A percentile compares a stretch with the other conserved stretches of the same genome.
Conservation (phyloP, 805 yeast genomes). For the Wickerhamiella cacticola region DNA sequence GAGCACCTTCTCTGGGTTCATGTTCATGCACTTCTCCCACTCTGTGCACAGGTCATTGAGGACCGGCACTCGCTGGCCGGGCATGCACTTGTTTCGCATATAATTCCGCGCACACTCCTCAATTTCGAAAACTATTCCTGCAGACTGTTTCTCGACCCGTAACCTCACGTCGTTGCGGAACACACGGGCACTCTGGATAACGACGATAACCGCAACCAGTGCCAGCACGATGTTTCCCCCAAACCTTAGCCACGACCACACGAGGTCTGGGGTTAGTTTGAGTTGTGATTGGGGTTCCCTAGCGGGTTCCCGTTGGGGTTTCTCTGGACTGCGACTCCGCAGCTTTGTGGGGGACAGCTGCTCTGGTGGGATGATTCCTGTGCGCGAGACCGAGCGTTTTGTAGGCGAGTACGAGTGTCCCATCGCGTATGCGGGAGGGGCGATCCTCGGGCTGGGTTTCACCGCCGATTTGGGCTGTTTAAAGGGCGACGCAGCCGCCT, state of each 20-base stretch:
- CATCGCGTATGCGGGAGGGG: not conserved
- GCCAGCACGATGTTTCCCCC: conserved; percentile 43
- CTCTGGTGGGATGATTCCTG: not conserved
- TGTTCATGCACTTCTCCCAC: conserved; percentile 76
- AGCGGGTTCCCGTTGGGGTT: not conserved
- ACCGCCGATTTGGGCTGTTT: not conserved
- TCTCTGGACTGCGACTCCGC: not conserved
- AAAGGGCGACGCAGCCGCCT: not conserved
- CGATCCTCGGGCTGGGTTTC: not conserved
- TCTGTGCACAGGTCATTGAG: conserved; percentile 56
- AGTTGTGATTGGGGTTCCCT: not conserved
- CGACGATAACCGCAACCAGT: conserved; percentile 39
- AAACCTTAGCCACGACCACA: not conserved
- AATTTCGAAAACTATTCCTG: conserved; percentile 51
- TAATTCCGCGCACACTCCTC: conserved; percentile 60
- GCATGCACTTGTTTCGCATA: conserved; percentile 53
- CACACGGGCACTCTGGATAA: conserved; percentile 41
- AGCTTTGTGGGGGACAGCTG: not conserved
- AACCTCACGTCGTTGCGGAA: conserved; percentile 57
- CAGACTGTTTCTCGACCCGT: conserved; percentile 51
- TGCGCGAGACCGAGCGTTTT: conserved; percentile 2
- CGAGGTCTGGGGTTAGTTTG: not conserved
- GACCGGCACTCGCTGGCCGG: conserved; percentile 59
- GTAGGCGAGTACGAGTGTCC: not conserved
- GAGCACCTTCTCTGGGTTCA: conserved; percentile 57